phyloP scores from a whole-genome alignment of 371 early-diverging fungal species.

The Apophysomyces sp. region DNA sequence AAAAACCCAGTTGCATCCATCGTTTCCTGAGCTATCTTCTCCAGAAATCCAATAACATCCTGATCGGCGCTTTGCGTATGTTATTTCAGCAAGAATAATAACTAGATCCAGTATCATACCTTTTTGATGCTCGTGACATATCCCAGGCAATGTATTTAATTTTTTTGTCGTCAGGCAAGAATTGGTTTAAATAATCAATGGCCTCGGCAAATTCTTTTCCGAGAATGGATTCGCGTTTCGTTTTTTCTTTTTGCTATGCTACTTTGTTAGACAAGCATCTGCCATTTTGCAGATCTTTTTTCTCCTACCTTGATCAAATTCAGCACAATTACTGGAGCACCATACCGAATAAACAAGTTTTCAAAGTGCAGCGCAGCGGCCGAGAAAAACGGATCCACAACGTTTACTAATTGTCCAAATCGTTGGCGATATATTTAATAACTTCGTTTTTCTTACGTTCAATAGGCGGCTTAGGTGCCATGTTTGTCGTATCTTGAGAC shows the following conservation, averaged over 20 bases:
- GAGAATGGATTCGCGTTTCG: constrained; percentile 82
- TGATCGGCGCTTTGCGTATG: constrained; percentile 64
- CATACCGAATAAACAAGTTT: constrained; percentile 86
- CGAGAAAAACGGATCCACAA: constrained; percentile 90
- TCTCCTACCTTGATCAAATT: constrained; percentile 93
- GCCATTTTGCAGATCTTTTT: background rate
- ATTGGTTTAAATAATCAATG: constrained; percentile 86
- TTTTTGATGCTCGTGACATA: constrained; percentile 96
- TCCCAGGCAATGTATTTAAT: constrained; percentile 95
- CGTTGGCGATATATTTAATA: background rate
- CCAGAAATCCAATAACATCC: constrained; percentile 88
- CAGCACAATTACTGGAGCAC: constrained; percentile 84
- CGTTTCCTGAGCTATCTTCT: constrained; percentile 86
- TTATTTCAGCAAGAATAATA: background rate
- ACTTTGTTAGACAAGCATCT: background rate
- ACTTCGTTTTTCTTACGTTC: constrained; percentile 49
- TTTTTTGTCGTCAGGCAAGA: constrained; percentile 76
- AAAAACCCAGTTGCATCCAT: constrained; percentile 89
- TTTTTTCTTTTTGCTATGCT: constrained; percentile 81
- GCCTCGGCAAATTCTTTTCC: constrained; percentile 83
- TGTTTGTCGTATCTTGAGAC: constrained; percentile 90
- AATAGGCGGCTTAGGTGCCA: constrained; percentile 96
- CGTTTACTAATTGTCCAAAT: constrained; percentile 56
- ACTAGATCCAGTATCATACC: constrained; percentile 33
- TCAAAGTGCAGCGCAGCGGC: constrained; percentile 93